Evolutionary conservation across 441 rosid genomes (phyloP), one percentile per base, ranked within the genome.

Genomic region (Euphorbia celastroides): DNA sequence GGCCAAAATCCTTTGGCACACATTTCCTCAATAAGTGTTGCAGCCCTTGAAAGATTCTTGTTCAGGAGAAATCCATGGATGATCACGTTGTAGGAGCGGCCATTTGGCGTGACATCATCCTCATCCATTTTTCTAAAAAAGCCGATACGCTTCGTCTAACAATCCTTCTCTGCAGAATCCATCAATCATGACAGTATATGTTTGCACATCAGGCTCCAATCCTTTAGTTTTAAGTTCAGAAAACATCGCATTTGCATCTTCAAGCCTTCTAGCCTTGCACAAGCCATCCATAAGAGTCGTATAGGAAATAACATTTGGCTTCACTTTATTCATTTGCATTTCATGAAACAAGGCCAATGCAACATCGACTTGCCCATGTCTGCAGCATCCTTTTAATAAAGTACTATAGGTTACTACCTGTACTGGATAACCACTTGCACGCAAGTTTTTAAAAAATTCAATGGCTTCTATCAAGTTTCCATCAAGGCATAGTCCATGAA

Each of bases 121-220:
- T 50, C 50, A 36, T 68, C 66, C 72, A 60, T 68, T 48, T 58
- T 22, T 48, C 44, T 28, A n/a, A 31, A 68, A 48, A 10, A 68
- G 9, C 25, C 26, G 11, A 2, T 44, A 60, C 50, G 65, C 71
- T 61, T 68, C 46, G 31, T 59, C 26, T 23, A 5, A 59, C 16
- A 20, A 22, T 5, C 71, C 71, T 17, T 31, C 17, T 42, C 50
- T 42, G 50, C 50, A 42, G 7, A 42, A 7, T 2, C 50, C 50
- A 42, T 7, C 7, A 14, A 68, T 51, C 25, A 68, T 60, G 5
- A 31, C 51, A 28, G 64, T 68, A n/a, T 60, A 50, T 17, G 67
- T 52, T 2, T 26, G 14, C 36, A 62, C 48, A 51, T 62, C 14
- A 17, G 67, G 72, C 38, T 52, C 23, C 28, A 69, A 25, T n/a